These are phyloP conservation scores for Gaertneriomyces sp. DNA, from an alignment of 192 early-diverging fungal genomes.

Conservation along the genomic window DNA sequence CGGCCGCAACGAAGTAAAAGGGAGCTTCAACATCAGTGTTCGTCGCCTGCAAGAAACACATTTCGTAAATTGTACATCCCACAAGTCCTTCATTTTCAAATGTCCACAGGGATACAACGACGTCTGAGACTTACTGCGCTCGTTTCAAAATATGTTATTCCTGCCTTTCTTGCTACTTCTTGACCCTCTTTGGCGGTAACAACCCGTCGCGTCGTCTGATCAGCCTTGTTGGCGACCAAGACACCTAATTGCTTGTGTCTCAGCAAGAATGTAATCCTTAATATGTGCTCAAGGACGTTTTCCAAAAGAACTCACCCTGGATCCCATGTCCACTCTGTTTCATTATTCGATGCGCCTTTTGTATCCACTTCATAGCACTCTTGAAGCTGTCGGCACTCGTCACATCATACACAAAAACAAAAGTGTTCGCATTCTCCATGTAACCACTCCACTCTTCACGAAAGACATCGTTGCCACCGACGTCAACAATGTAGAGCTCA, in stretches of 20 bases:
- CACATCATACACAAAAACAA: slow-evolving; percentile 43
- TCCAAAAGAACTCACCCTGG: no score
- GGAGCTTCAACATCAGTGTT: slow-evolving; percentile 50
- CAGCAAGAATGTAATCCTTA: not conserved
- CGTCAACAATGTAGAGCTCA: slow-evolving; percentile 47
- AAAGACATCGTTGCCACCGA: slow-evolving; percentile 45
- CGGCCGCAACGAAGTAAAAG: slow-evolving; percentile 46
- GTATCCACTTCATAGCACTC: slow-evolving; percentile 35
- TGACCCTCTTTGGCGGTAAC: slow-evolving; percentile 41
- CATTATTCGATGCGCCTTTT: not conserved
- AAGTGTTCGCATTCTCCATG: slow-evolving; percentile 36
- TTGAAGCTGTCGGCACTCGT: slow-evolving; percentile 48
- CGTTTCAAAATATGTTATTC: slow-evolving; percentile 47
- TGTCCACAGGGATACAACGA: not conserved
- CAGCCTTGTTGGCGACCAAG: slow-evolving; percentile 46
- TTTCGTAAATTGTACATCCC: not conserved
- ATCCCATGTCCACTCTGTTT: no score
- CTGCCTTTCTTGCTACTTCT: slow-evolving; percentile 40
- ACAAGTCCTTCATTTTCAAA: not conserved
- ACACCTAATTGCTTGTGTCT: slow-evolving; percentile 30
- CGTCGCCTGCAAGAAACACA: slow-evolving; percentile 29
- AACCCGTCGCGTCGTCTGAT: slow-evolving; percentile 33
- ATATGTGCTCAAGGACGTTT: not conserved
- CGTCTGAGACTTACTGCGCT: slow-evolving; percentile 39
- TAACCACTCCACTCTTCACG: slow-evolving; percentile 35